Base-by-base conservation (phyloP, 2,329 filamentous ascomycete species). In the Cladosporium sp. region DNA sequence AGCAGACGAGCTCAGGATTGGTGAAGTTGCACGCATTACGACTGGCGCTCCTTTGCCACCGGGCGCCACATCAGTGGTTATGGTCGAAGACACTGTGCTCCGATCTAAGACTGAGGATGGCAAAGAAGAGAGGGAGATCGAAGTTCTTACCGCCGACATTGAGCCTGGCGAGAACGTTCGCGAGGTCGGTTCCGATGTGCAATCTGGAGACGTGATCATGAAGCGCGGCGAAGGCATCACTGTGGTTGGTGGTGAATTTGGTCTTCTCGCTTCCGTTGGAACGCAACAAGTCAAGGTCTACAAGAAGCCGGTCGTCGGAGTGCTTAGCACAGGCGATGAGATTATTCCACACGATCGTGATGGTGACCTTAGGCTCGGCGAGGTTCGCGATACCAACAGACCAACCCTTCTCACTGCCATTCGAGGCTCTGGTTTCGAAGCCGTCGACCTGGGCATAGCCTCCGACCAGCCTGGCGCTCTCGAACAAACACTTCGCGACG, bases 241-340 rank as follows among this genome's bases (percentile, higher is more conserved):
- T 6, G 88, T 91, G 0, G 86, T 93, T 0, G 95, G 95, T 18
- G 95, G 95, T 58, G 95, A 99, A 73, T 89, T 99, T 28, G 95
- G 95, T 0, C 82, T 98, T 0, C 84, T 99, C 1, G 92, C 93
- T 1, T 92, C 93, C 0, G 91, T 95, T 0, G 95, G 95, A 6
- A 88, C 89, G 1, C 80, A 81, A 11, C 83, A 89, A 58, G 90
- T 96, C 5, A 83, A 84, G 16, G 85, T 94, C 7, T 97, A 90
- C 79, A 86, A 84, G 58, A 88, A 88, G 63, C 94, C 95, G 0
- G 80, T 91, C 10, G 83, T 99, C 8, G 95, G 93, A 5, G 88
- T 99, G 1, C 79, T 99, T 21, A 97, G 93, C 60, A 99, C 95
- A 0, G 95, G 95, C 25, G 94, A 99, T 74, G 95, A 99, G 77